A percentile compares a stretch with the other conserved stretches of the same genome.
These are phyloP conservation scores for Bauhinia variegata DNA, from an alignment of 306 rosid genomes.

Conservation along the genomic window DNA sequence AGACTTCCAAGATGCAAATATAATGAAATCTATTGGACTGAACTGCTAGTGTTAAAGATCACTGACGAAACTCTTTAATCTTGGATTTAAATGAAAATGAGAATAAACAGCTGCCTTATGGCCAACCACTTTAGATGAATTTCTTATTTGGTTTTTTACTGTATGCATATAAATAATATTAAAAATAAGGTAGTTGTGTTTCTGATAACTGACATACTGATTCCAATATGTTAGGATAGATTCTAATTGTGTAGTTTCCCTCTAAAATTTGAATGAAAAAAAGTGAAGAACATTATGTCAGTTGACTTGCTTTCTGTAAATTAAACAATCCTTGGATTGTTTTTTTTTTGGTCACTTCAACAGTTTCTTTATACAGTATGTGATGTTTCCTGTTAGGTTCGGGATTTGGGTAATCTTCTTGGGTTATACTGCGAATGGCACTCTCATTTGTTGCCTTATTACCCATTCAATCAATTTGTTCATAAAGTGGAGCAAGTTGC, in stretches of 20 bases:
- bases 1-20: neutral
- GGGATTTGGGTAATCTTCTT: conserved; percentile 79
- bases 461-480: conserved; percentile 73
- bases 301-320: too few relatives aligned
- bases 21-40: neutral
- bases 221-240: too few relatives aligned
- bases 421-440: conserved; percentile 83
- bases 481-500: conserved; percentile 86
- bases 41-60: neutral
- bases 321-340: too few relatives aligned
- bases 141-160: neutral
- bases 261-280: too few relatives aligned
- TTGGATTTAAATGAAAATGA: neutral
- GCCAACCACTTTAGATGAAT: neutral
- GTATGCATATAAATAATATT: neutral
- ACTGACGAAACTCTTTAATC: neutral
- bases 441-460: conserved; percentile 81
- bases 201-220: too few relatives aligned
- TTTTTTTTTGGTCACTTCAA: neutral
- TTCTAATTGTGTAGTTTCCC: too few relatives aligned
- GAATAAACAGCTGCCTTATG: neutral
- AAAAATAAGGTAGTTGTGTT: neutral
- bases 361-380: neutral
- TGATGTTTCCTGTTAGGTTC: conserved; percentile 49
- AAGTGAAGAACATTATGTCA: too few relatives aligned